Percentiles rank a stretch among this genome's conserved stretches.
These are phyloP conservation scores for Huntiella savannae DNA, from an alignment of 2,329 filamentous ascomycete species.

Conservation along the genomic window DNA sequence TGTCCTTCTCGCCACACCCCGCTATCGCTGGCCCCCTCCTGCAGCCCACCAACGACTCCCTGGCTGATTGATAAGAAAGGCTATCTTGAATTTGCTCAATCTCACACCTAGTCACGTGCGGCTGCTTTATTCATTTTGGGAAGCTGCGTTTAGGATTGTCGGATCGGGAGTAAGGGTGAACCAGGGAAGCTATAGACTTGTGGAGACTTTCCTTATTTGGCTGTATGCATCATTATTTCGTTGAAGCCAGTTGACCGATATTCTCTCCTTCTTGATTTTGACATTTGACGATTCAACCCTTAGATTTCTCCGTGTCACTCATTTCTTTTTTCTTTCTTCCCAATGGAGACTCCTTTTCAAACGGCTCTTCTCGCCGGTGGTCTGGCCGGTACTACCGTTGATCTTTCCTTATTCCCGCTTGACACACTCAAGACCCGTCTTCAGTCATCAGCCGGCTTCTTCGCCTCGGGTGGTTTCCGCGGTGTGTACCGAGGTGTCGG, in stretches of 20 bases:
- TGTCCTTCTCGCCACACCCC: neutral
- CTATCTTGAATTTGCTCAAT: neutral
- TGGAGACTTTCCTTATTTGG: neutral
- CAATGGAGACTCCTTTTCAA: conserved; percentile 27
- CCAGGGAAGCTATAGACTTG: neutral
- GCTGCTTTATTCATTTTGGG: neutral
- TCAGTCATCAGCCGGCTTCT: conserved; percentile 62
- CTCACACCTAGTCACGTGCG: neutral
- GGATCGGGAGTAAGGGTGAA: neutral
- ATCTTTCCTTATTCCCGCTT: conserved; percentile 90
- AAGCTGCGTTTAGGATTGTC: neutral
- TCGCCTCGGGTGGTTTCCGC: conserved; percentile 66
- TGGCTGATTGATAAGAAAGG: conserved; percentile 4
- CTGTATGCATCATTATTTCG: neutral
- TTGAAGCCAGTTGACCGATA: neutral
- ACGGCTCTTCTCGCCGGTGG: conserved; percentile 60
- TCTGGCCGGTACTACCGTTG: conserved; percentile 84
- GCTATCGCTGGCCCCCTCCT: neutral
- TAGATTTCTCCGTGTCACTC: neutral
- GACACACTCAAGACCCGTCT: conserved; percentile 97
- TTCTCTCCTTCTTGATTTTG: neutral
- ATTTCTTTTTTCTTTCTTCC: conserved; percentile 10
- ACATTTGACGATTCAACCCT: neutral
- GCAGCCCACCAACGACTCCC: neutral
- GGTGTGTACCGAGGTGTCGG: conserved; percentile 90